Evolutionary conservation across 1,139 yeast species (phyloP), one percentile per base, ranked within the genome.

Genomic region (Keqinozyma sinolaborantium): DNA sequence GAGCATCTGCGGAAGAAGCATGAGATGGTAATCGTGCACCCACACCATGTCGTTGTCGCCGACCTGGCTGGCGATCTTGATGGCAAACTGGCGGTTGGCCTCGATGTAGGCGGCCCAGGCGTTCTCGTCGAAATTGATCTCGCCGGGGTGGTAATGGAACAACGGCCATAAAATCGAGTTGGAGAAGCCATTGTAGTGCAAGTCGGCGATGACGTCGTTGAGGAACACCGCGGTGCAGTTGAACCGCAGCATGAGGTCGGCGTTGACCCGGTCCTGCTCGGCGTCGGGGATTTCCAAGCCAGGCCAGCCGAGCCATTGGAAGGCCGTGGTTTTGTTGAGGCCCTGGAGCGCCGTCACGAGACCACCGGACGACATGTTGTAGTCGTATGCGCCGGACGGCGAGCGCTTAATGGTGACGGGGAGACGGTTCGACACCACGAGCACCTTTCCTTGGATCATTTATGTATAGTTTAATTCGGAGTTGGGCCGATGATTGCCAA

Each of bases 241-340:
- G 67, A 88, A 92, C 53, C 86, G 79, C 26, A 76, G 77, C 57
- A 71, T 70, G 42, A 94, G 64, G 43, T 90, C 96, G 15, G 62
- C 53, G 38, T 79, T 78, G 33, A 94, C 95, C 35, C 66, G 63
- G 0, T 59, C 73, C 53, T 83, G 83, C 45, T 88, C 96, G 25
- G 71, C 73, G 18, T 70, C 84, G 2, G 95, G 95, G 6, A 94
- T 71, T 49, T 88, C 96, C 50, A 88, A 64, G 1, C 96, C 76
- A 2, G 97, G 96, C 99, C 99, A 94, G 13, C 99, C 99, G 48
- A 86, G 79, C 99, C 99, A 94, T 54, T 86, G 94, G 60, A 92
- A 92, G 39, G 84, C 83, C 10, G 92, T 81, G 9, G 82, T 64
- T 48, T 86, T 85, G 56, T 87, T 86, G 35, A 94, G 65, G 1